These are phyloP conservation scores for Kluyveromyces nonfermentans DNA, from an alignment of 805 yeast species.

Conservation along the genomic window DNA sequence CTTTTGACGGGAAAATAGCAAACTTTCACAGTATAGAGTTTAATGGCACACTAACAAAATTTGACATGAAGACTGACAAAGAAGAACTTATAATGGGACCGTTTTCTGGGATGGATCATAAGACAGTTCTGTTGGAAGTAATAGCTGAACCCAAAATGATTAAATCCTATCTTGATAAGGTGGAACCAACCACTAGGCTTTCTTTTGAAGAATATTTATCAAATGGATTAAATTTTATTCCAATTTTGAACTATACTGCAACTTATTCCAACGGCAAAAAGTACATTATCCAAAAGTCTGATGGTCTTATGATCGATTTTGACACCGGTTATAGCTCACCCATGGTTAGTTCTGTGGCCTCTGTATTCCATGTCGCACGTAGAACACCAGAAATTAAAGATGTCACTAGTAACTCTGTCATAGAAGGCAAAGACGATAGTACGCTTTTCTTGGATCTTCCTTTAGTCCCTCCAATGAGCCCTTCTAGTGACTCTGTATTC, in stretches of 20 bases:
- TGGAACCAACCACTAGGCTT: not conserved
- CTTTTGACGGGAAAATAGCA: constrained; percentile 3
- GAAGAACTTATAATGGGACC: not conserved
- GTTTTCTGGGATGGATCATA: not conserved
- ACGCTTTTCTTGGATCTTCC: constrained; percentile 9
- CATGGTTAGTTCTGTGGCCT: not conserved
- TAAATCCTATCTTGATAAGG: not conserved
- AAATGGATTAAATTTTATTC: not conserved
- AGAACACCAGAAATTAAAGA: not conserved
- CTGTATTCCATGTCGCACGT: not conserved
- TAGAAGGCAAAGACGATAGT: not conserved
- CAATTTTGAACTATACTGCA: not conserved
- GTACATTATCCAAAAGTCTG: not conserved
- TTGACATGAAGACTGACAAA: not conserved
- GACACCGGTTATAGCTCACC: not conserved
- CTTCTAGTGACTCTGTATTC: constrained; percentile 11
- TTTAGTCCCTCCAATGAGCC: constrained; percentile 12
- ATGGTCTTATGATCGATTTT: not conserved
- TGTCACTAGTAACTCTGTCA: not conserved
- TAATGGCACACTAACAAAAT: constrained; percentile 4
- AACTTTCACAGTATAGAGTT: constrained; percentile 4
- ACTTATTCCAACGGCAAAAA: not conserved
- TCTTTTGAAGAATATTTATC: not conserved
- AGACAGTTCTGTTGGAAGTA: not conserved
- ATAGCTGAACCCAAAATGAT: not conserved